Percentiles rank a stretch among this genome's conserved stretches.
Conservation (phyloP, 805 yeast species). For the Metschnikowia peoriensis region DNA sequence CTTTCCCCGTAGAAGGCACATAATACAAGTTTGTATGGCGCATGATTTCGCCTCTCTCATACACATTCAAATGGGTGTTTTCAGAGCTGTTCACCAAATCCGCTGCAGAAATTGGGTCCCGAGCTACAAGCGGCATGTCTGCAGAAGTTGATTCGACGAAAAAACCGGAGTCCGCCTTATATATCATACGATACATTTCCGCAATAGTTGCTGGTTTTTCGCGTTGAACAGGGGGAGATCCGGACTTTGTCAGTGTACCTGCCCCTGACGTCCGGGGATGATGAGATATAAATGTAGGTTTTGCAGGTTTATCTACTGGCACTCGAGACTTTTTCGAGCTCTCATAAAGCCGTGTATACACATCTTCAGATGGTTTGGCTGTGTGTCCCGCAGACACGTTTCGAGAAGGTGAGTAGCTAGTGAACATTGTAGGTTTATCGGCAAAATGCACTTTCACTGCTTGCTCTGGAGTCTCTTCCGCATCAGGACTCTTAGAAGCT, state of each 20-base stretch:
- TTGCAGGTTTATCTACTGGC: background rate
- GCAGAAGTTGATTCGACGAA: conserved; percentile 19
- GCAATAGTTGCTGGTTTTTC: conserved; percentile 14
- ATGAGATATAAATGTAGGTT: background rate
- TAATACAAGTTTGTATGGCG: conserved; percentile 51
- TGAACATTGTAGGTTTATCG: conserved; percentile 12
- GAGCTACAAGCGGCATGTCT: conserved; percentile 5
- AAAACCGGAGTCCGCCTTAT: conserved; percentile 27
- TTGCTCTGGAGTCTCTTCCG: background rate
- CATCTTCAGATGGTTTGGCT: conserved; percentile 9
- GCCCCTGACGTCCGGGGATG: background rate
- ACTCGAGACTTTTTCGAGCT: conserved; percentile 7
- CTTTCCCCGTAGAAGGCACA: conserved; percentile 35
- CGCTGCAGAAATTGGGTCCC: conserved; percentile 6
- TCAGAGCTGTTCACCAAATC: conserved; percentile 3
- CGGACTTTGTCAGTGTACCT: background rate
- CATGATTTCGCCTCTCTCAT: conserved; percentile 60
- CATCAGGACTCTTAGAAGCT: conserved; percentile 2
- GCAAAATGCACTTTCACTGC: conserved; percentile 5
- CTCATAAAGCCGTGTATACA: conserved; percentile 12
- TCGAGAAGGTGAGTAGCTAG: conserved; percentile 10
- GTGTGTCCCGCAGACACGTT: conserved; percentile 7
- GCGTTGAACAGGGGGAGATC: background rate
- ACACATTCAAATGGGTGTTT: conserved; percentile 39
- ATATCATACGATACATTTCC: conserved; percentile 24